These are phyloP conservation scores for Nannochloropsis oceanica DNA, from an alignment of 108 stramenopile genomes.

Conservation along the genomic window DNA sequence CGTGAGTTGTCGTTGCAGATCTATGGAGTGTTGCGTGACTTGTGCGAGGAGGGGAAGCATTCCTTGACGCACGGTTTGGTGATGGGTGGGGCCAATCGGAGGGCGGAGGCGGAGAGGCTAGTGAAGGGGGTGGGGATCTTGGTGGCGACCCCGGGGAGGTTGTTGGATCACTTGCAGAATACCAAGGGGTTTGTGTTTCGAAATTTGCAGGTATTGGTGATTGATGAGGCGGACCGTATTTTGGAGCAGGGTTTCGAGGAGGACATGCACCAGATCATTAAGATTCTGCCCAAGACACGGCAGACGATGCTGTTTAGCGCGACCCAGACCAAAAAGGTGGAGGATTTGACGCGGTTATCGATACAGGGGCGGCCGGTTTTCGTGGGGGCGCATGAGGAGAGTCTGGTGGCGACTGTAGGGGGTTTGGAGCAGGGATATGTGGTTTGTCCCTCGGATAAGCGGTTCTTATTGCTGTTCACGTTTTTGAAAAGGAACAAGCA, in stretches of 20 bases:
- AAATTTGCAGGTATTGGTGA: constrained; percentile 78
- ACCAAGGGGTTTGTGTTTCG: constrained; percentile 78
- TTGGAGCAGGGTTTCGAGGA: constrained; percentile 98
- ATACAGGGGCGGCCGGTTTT: constrained; percentile 76
- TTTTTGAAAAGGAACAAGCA: constrained; percentile 93
- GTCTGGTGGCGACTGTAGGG: constrained; percentile 64
- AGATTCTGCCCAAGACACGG: constrained; percentile 76
- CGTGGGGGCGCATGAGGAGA: constrained; percentile 79
- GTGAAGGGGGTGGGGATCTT: constrained; percentile 89
- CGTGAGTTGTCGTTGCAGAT: constrained; percentile 96
- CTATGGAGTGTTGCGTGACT: constrained; percentile 90
- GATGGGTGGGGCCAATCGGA: constrained; percentile 73
- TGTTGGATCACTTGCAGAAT: constrained; percentile 94
- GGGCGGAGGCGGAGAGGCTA: constrained; percentile 87
- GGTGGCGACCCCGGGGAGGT: constrained; percentile 89
- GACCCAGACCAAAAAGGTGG: constrained; percentile 95
- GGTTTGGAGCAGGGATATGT: constrained; percentile 97
- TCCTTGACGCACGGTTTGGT: constrained; percentile 90
- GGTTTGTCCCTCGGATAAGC: constrained; percentile 84
- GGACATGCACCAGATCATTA: constrained; percentile 89
- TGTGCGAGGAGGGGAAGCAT: constrained; percentile 52
- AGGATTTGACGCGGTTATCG: constrained; percentile 81
- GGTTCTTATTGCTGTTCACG: constrained; percentile 90
- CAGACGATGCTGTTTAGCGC: constrained; percentile 98
- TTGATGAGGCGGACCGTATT: constrained; percentile 98